Base-by-base conservation (phyloP, 768 basidiomycete genomes). In the Kwoniella sp. region DNA sequence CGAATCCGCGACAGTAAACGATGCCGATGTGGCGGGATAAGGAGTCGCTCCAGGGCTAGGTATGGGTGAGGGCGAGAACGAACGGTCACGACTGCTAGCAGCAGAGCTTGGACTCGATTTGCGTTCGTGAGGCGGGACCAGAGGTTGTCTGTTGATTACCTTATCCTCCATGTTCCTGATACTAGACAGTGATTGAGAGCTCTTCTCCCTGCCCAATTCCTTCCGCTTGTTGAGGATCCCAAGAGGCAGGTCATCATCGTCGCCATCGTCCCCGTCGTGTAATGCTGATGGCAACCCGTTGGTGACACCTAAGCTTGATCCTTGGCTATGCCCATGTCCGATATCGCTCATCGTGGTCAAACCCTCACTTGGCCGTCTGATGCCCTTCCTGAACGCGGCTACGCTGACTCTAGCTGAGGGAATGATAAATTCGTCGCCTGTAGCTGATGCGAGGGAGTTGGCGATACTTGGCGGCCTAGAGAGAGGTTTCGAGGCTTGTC, bases 201-300 rank as follows among this genome's bases (percentile, higher is more conserved):
- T 69, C 38, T 63, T 65, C 28, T 55, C 30, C 17, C 58, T 52
- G 13, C 45, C 50, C 11, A 52, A n/a, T 15, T 57, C 55, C 15
- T 61, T 59, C 22, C 63, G 60, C 55, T 60, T 65, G 28, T 63
- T 63, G 15, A 76, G 28, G 48, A 71, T 67, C 2, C 55, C 75
- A 29, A 76, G 60, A 0, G 75, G 75, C 12, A 72, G n/a, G 63
- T 76, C 75, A 47, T 77, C 75, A 20, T 77, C 73, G 22, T 70
- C 72, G 15, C 71, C 71, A 8, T 54, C 68, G 4, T 25, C 30
- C 12, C 9, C 45, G 25, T 41, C 8, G 22, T 60, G 58, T 26
- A 60, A 37, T 0, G 47, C 30, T 4, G 50, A 38, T 23, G 51
- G 48, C 38, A 51, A 48, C n/a, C 58, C 58, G 15, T 45, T 45